These are phyloP conservation scores for Raphanus hybrid DNA, from an alignment of 441 rosid species.

Conservation along the genomic window DNA sequence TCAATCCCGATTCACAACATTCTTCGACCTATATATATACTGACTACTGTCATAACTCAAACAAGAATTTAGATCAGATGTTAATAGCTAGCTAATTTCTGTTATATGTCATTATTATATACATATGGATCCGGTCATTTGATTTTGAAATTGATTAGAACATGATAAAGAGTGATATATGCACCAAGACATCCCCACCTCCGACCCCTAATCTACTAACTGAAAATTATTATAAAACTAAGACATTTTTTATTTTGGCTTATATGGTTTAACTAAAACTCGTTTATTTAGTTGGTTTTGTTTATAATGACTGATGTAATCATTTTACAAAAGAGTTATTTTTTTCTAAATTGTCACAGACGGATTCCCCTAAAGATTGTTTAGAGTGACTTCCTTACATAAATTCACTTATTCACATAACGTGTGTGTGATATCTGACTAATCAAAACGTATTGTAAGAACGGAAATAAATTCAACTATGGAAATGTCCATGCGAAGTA, in stretches of 20 bases:
- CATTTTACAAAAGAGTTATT: no score
- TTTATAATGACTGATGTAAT: no score
- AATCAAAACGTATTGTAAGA: slow-evolving; percentile 31
- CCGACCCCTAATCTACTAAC: no score
- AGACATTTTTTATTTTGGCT: no score
- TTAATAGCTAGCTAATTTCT: background rate
- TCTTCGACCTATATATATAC: background rate
- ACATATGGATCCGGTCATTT: background rate
- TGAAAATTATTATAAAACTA: no score
- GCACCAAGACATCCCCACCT: no score
- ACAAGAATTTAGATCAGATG: background rate
- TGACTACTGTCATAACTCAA: background rate
- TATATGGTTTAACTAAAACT: no score
- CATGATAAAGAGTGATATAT: no score
- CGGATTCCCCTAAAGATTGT: background rate
- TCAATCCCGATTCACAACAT: background rate
- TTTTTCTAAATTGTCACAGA: no score
- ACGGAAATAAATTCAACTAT: slow-evolving; percentile 37
- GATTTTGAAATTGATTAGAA: no score
- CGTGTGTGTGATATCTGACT: slow-evolving; percentile 25
- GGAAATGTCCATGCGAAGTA: slow-evolving; percentile 39
- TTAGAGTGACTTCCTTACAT: slow-evolving; percentile 17
- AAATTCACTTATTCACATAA: slow-evolving; percentile 24
- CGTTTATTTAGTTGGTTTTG: no score
- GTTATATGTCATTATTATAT: background rate